Evolutionary conservation across 2,329 filamentous ascomycete genomes (phyloP), one percentile per base, ranked within the genome.

Genomic region (Phyllosticta ampelicida): DNA sequence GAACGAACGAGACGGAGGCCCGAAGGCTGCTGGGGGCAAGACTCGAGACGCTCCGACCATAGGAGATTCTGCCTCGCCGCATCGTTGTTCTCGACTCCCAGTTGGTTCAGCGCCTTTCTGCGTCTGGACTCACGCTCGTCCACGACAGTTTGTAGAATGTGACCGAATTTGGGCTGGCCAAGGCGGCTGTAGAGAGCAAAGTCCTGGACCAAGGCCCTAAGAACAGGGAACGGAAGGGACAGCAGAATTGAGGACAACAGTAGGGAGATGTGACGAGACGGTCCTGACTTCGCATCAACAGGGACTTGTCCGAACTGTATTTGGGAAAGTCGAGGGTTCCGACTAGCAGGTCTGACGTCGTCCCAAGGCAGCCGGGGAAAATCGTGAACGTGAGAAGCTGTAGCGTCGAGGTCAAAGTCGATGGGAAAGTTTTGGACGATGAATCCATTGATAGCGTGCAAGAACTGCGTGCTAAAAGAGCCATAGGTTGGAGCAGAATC

Each of bases 241-340:
- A 89, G 73, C 1, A 91, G 74, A 20, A 89, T 74, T 26, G 80
- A 83, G 0, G 87, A 90, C 5, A 90, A 72, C 0, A 79, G 70
- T 0, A 76, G 75, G 21, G 78, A 77, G 28, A 77, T 62, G 54
- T 64, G 64, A 19, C 68, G 71, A 10, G 71, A 65, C 48, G 71
- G 68, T 28, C 67, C 64, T 10, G 76, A 72, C n/a, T 13, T n/a
- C 30, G 77, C 71, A 23, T 74, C 73, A 1, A 67, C 63, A 2
- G 81, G 74, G 19, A 86, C 73, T 62, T 89, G 85, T n/a, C 86
- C 86, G 65, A 90, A 90, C 61, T 84, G 82, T 55, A 90, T 88
- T 61, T 78, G 79, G 61, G 79, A 80, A 10, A 87, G 73, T 23
- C 83, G 80, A 48, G 78, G 77, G 54, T 82, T 75, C 55, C 75